Conservation (phyloP, 2,329 filamentous ascomycete genomes). For the Diaporthe vaccinii region DNA sequence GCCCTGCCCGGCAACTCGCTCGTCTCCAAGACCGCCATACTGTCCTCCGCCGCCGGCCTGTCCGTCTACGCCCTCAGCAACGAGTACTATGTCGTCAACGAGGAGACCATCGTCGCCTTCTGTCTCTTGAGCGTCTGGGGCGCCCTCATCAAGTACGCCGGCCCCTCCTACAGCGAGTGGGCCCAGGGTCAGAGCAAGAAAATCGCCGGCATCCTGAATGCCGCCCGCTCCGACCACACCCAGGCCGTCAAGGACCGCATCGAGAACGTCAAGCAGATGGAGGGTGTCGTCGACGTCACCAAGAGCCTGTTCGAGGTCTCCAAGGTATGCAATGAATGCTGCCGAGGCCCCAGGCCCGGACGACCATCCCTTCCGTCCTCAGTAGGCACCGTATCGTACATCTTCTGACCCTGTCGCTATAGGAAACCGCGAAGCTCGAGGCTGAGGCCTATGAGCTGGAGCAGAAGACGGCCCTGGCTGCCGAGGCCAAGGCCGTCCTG, state of each 20-base stretch:
- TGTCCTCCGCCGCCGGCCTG: conserved; percentile 91
- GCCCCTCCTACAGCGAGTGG: conserved; percentile 93
- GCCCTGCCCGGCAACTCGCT: conserved; percentile 92
- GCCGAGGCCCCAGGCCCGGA: not conserved
- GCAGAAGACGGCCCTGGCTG: conserved; percentile 92
- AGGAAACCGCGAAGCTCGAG: conserved; percentile 98
- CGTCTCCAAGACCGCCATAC: conserved; percentile 95
- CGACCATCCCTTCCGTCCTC: not conserved
- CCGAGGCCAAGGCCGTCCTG: conserved; percentile 94
- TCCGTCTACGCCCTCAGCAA: conserved; percentile 98
- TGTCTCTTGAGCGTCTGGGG: conserved; percentile 94
- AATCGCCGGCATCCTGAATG: conserved; percentile 95
- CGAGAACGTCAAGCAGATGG: conserved; percentile 93
- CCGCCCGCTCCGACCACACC: conserved; percentile 94
- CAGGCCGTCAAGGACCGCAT: conserved; percentile 95
- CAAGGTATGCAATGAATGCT: conserved; percentile 74
- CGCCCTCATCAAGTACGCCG: conserved; percentile 92
- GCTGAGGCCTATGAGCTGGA: conserved; percentile 96
- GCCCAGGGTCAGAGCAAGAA: conserved; percentile 89
- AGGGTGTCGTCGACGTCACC: conserved; percentile 94
- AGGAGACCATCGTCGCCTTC: conserved; percentile 96
- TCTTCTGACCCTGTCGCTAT: conserved; percentile 43
- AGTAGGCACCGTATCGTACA: not conserved
- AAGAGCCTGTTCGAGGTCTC: conserved; percentile 98
- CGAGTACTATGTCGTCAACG: conserved; percentile 99